phyloP scores from a whole-genome alignment of 2,329 filamentous ascomycete genomes.

The Fusarium proliferatum region DNA sequence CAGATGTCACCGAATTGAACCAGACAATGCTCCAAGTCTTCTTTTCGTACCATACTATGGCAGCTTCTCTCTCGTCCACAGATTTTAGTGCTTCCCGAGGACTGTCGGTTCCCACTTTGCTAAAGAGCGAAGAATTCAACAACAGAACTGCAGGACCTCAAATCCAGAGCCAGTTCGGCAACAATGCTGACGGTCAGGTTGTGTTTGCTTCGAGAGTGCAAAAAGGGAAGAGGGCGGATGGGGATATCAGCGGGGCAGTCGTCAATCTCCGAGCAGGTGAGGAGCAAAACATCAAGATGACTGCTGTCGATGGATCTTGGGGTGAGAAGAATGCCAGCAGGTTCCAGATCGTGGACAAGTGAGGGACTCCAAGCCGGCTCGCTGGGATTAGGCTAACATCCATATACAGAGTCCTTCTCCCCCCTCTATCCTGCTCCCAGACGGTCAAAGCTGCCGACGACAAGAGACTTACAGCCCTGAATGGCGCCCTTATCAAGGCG shows the following conservation, averaged over 20 bases:
- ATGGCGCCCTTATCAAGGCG: conserved; percentile 25
- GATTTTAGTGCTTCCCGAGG: conserved; percentile 24
- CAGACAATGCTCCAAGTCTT: conserved; percentile 16
- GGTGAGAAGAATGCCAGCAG: conserved; percentile 27
- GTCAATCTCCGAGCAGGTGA: conserved; percentile 30
- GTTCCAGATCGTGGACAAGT: conserved; percentile 38
- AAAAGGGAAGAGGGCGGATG: background rate
- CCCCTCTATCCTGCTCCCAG: conserved; percentile 27
- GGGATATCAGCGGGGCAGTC: background rate
- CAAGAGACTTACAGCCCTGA: conserved; percentile 16
- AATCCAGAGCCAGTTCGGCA: conserved; percentile 22
- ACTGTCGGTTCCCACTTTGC: conserved; percentile 22
- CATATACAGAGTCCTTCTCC: conserved; percentile 18
- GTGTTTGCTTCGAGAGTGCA: conserved; percentile 17
- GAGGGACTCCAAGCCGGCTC: accelerated
- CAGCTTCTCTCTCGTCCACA: background rate
- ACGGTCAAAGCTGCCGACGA: conserved; percentile 21
- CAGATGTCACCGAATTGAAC: conserved; percentile 11
- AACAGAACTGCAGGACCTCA: conserved; percentile 30
- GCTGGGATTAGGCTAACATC: accelerated
- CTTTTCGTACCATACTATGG: conserved; percentile 35
- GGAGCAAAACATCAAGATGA: conserved; percentile 37
- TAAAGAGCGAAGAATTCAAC: conserved; percentile 25
- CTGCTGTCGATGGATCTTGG: conserved; percentile 36
- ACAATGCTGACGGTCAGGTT: conserved; percentile 24